A percentile compares a stretch with the other conserved stretches of the same genome.
phyloP scores from a whole-genome alignment of 2,329 filamentous ascomycete species.

The Epichloe scottii region DNA sequence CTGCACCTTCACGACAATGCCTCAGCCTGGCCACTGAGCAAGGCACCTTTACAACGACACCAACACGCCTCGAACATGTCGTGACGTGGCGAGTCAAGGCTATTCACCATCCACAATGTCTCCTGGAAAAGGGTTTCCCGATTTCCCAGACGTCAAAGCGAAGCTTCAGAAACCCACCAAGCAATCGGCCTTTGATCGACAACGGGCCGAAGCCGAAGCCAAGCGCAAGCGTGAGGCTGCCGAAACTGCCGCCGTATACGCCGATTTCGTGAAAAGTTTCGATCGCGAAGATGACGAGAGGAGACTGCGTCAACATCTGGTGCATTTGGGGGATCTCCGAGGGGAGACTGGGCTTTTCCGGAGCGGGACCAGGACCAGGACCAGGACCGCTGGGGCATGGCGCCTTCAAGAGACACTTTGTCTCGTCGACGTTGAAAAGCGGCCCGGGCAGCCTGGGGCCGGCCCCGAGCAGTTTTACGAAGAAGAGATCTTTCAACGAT shows the following conservation, averaged over 20 bases:
- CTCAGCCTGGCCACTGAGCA: neutral
- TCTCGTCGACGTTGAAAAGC: constrained; percentile 41
- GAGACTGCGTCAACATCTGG: neutral
- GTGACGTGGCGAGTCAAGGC: neutral
- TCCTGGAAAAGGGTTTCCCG: constrained; percentile 32
- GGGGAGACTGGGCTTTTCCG: constrained; percentile 3
- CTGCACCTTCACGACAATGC: neutral
- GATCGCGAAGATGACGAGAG: constrained; percentile 43
- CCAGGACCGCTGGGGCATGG: constrained; percentile 5
- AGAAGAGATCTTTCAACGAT: constrained; percentile 39
- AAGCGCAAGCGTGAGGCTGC: constrained; percentile 75
- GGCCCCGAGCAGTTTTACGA: constrained; percentile 33
- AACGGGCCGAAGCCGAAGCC: constrained; percentile 79
- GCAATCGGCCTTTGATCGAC: constrained; percentile 77
- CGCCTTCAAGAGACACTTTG: constrained; percentile 50
- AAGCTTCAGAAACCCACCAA: constrained; percentile 73
- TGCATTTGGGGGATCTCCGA: constrained; percentile 13
- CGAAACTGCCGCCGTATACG: constrained; percentile 76
- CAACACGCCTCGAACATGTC: constrained; percentile 3
- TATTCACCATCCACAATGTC: constrained; percentile 25
- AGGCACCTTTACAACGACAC: neutral
- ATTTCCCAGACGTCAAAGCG: constrained; percentile 60
- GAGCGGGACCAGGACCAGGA: neutral
- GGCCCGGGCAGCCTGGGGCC: constrained; percentile 52
- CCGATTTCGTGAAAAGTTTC: constrained; percentile 77